Percentiles rank a stretch among this genome's conserved stretches.
phyloP scores from a whole-genome alignment of 805 yeast genomes.

The Teunomyces kruisii region DNA sequence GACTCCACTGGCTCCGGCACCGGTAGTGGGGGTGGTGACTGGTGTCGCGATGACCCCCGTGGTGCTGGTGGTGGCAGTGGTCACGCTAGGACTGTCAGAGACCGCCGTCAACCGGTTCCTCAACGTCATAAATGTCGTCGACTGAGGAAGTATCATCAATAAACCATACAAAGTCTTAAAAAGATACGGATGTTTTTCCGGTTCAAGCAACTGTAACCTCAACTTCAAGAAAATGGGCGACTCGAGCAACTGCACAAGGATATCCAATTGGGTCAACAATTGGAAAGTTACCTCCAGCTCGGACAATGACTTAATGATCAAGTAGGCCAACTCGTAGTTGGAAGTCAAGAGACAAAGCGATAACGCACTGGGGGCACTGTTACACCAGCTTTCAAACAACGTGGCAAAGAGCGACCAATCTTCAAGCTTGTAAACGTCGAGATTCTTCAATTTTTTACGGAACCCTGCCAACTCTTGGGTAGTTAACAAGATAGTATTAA shows the following conservation, averaged over 20 bases:
- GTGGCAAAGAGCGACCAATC: conserved; percentile 72
- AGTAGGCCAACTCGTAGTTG: conserved; percentile 82
- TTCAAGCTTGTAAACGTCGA: conserved; percentile 52
- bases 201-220: conserved; percentile 85
- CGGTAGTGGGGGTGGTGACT: conserved; percentile 18
- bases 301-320: conserved; percentile 77
- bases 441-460: conserved; percentile 59
- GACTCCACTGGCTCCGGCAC: conserved; percentile 15
- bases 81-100: conserved; percentile 31
- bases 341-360: conserved; percentile 84
- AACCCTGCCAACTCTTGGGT: conserved; percentile 76
- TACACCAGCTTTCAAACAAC: conserved; percentile 88
- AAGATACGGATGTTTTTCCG: conserved; percentile 74
- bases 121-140: conserved; percentile 81
- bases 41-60: conserved; percentile 14
- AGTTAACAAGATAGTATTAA: conserved; percentile 81
- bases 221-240: conserved; percentile 88
- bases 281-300: conserved; percentile 79
- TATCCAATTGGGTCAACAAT: conserved; percentile 81
- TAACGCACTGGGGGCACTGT: conserved; percentile 83
- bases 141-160: conserved; percentile 91
- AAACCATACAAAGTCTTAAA: conserved; percentile 90
- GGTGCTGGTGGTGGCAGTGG: conserved; percentile 12
- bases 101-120: conserved; percentile 72
- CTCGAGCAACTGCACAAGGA: conserved; percentile 85